Base-by-base conservation (phyloP, 2,329 filamentous ascomycete species). In the Fusarium lateritium region DNA sequence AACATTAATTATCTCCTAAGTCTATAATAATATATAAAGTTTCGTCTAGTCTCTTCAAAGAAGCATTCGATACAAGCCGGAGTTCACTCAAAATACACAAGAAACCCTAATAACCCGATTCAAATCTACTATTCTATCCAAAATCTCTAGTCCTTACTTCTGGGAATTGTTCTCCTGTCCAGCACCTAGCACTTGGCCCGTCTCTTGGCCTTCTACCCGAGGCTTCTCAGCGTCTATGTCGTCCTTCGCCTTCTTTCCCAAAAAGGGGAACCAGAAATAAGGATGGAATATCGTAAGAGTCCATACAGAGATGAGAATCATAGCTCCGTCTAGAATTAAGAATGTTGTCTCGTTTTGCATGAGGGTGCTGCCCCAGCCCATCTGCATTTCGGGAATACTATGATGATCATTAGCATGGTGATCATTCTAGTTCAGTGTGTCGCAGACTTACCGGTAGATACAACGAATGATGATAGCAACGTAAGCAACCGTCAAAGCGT, bases 341-440 rank as follows among this genome's bases (percentile, higher is more conserved):
- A 71, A 71, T 1, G 65, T 64, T 2, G 69, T 71, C 11, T 71
- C 69, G 22, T 71, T 71, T 10, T 71, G 68, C 69, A 71, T 71
- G 4, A 71, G 69, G 3, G 19, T 28, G 13, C 68, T 71, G 0
- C 69, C 69, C 69, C 69, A 71, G 2, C 69, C 69, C 69, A 71
- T 71, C 4, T 69, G 61, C 68, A 71, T 71, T 9, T 71, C 69
- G 0, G 69, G 69, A 3, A 71, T 65, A 56, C 68, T 71, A 8
- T 54, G 0, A 1, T 3, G 0, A 6, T 1, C 2, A 14, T 70
- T 6, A 69, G 52, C n/a, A 3, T 7, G 11, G 2, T 19, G 1
- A 21, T 21, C 2, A 3, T 3, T n/a, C 6, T 5, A 2, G 1
- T 1, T 31, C 13, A 31, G 10, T 31, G 10, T 11, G 10, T 13